Evolutionary conservation across 495 filamentous ascomycete genomes (phyloP), one percentile per base, ranked within the genome.

Genomic region (Neurospora africana): DNA sequence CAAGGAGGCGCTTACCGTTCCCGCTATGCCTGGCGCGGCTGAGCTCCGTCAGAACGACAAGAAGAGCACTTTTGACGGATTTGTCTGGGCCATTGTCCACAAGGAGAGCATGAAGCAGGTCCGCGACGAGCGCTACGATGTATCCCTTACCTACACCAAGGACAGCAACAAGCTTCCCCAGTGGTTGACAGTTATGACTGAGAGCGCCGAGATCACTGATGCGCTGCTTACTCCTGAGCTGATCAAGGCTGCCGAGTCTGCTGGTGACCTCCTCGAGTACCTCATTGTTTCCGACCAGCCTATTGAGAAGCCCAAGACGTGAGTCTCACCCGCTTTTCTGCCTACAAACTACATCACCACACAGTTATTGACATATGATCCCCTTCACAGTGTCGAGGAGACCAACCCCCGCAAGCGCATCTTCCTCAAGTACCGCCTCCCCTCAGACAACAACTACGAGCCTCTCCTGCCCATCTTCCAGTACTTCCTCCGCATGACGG

Each of bases 171-270:
- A 94, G 84, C 87, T 98, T 9, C 96, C 95, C n/a, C 81, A 84
- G 71, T 98, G 96, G 96, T 86, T 90, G 19, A 97, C 93, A 2
- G 91, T 97, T 77, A 97, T 99, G 95, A 94, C 88, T 74, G 95
- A 99, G 86, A 97, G 90, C 79, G 93, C 94, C 35, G 96, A 98
- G 81, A 89, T 99, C 75, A 97, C 94, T n/a, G 93, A 98, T 19
- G 84, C 88, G 15, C 80, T 98, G 47, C 85, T 98, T 41, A 95
- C 93, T 35, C 87, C 91, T 37, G 94, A 97, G 74, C 84, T 99
- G 68, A 87, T 93, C 78, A 86, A 91, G 71, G 94, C 94, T 17
- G 86, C 97, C 76, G 88, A 91, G 77, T 82, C 90, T 70, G 93
- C 94, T 8, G 94, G 94, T 15, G 91, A 95, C 72, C 82, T 86